Conservation (phyloP, 495 filamentous ascomycete species). For the Aspergillus campestris region DNA sequence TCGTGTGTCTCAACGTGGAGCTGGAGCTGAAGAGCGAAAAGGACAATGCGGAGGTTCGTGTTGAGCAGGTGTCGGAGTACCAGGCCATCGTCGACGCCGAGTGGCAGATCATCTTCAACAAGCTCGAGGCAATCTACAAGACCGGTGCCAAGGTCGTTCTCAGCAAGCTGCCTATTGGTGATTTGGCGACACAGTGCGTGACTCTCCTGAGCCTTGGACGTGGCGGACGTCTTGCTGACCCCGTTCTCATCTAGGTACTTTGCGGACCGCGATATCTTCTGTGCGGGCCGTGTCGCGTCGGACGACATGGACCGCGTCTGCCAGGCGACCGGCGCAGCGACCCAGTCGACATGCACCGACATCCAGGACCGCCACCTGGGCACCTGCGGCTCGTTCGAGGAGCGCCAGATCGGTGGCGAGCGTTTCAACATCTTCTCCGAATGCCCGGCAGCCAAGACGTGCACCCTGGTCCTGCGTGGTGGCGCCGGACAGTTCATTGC, state of each 20-base stretch:
- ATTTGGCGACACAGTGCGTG: conserved; percentile 86
- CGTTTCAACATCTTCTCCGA: conserved; percentile 97
- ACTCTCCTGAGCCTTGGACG: not conserved
- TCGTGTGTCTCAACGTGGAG: conserved; percentile 95
- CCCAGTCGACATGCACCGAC: conserved; percentile 95
- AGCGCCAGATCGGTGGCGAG: conserved; percentile 94
- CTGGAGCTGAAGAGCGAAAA: conserved; percentile 97
- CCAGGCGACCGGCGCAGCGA: conserved; percentile 83
- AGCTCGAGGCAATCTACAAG: conserved; percentile 86
- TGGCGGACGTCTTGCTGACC: not conserved
- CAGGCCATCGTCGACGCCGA: conserved; percentile 98
- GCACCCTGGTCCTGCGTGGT: conserved; percentile 89
- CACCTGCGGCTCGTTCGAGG: conserved; percentile 84
- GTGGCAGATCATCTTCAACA: conserved; percentile 99
- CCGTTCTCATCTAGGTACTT: conserved; percentile 54
- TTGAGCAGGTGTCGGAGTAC: conserved; percentile 98
- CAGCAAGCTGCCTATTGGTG: conserved; percentile 94
- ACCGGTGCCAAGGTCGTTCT: conserved; percentile 95
- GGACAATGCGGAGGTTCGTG: conserved; percentile 95
- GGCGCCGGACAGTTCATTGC: conserved; percentile 99
- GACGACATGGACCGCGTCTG: conserved; percentile 96
- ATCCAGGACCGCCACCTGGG: conserved; percentile 85
- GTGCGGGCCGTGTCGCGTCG: conserved; percentile 83
- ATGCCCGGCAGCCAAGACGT: conserved; percentile 91
- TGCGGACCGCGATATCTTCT: conserved; percentile 97